phyloP scores from a whole-genome alignment of 1,139 yeast genomes.

The Zhuliangozyma parablackwelliae region DNA sequence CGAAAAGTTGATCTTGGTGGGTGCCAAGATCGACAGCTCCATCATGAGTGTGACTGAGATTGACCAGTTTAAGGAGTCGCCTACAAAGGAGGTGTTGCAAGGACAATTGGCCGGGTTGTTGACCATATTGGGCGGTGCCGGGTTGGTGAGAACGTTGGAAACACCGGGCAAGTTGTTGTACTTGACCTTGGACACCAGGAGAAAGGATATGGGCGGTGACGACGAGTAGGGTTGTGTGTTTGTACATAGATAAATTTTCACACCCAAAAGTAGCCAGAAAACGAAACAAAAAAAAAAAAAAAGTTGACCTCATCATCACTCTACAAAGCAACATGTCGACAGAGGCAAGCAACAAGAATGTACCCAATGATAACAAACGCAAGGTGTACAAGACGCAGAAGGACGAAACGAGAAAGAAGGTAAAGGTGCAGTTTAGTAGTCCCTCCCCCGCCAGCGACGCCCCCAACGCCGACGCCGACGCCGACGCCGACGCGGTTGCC shows the following conservation, averaged over 20 bases:
- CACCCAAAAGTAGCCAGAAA: too few relatives aligned
- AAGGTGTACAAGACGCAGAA: conserved; percentile 17
- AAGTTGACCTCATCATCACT: too few relatives aligned
- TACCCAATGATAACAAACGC: too few relatives aligned
- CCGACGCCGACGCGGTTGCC: conserved; percentile 25
- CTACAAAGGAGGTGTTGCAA: conserved; percentile 66
- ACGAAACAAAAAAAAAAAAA: too few relatives aligned
- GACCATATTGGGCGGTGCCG: conserved; percentile 82
- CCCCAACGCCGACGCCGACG: conserved; percentile 4
- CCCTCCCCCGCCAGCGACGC: conserved; percentile 10
- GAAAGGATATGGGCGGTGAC: conserved; percentile 32
- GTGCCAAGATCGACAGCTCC: conserved; percentile 69
- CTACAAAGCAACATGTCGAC: too few relatives aligned
- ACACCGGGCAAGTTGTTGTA: conserved; percentile 62
- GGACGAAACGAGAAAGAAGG: conserved; percentile 36
- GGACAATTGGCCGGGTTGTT: conserved; percentile 83
- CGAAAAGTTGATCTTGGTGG: conserved; percentile 75
- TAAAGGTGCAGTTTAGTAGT: conserved; percentile 27
- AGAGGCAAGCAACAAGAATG: too few relatives aligned
- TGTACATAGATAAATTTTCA: conserved; percentile 2
- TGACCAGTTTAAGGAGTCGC: conserved; percentile 65
- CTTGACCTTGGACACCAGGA: conserved; percentile 65
- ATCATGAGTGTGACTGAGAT: conserved; percentile 53
- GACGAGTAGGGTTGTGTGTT: neutral
- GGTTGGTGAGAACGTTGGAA: conserved; percentile 77